phyloP scores from a whole-genome alignment of 257 asterid genomes.

The Petunia axillaris region DNA sequence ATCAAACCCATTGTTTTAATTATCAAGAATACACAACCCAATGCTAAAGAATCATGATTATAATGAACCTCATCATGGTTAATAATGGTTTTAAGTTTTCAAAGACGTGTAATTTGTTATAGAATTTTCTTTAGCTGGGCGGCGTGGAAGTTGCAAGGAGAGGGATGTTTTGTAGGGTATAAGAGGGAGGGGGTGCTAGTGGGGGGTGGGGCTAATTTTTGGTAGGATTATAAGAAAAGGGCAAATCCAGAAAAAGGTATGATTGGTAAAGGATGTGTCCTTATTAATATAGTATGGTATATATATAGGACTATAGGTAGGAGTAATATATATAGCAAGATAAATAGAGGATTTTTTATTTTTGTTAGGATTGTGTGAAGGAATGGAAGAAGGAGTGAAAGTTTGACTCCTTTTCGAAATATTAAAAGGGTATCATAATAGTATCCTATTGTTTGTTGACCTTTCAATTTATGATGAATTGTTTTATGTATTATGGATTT shows the following conservation, averaged over 20 bases:
- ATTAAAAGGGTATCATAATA: background rate
- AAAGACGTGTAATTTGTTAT: background rate
- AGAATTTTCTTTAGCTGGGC: conserved; percentile 14
- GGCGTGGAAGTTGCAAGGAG: conserved; percentile 21
- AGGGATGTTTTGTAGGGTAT: background rate
- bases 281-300: background rate
- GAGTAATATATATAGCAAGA: no score
- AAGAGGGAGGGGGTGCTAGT: background rate
- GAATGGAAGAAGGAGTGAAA: background rate
- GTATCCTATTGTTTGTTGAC: background rate
- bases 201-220: background rate
- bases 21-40: background rate
- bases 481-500: background rate
- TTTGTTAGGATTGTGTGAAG: background rate
- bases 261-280: background rate
- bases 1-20: conserved; percentile 40
- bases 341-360: background rate
- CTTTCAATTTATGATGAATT: conserved; percentile 8
- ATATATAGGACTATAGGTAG: background rate
- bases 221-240: background rate
- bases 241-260: background rate
- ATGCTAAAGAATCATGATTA: background rate
- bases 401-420: background rate
- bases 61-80: background rate
- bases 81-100: no score